phyloP scores from a whole-genome alignment of 192 early-diverging fungal genomes.

The Umbelopsis ramanniana region DNA sequence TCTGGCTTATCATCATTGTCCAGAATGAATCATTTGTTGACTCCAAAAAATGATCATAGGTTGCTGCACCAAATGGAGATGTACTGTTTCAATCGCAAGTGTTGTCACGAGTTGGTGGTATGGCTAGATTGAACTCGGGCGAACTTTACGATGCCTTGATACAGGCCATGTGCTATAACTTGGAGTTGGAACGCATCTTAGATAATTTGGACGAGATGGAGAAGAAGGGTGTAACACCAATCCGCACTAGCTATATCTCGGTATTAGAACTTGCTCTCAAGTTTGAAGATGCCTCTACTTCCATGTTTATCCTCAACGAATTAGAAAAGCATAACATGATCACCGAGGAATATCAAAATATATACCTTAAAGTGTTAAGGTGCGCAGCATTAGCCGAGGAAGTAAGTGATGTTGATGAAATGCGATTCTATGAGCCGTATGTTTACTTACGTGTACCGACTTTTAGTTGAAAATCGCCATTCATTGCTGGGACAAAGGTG shows the following conservation, averaged over 20 bases:
- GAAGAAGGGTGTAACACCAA: constrained; percentile 34
- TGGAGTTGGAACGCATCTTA: constrained; percentile 51
- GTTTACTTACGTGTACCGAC: neutral
- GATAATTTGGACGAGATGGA: constrained; percentile 52
- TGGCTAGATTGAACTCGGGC: neutral
- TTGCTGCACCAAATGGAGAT: constrained; percentile 12
- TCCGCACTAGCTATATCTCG: constrained; percentile 27
- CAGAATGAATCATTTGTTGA: neutral
- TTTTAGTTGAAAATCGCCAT: constrained; percentile 44
- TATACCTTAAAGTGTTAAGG: constrained; percentile 43
- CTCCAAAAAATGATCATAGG: neutral
- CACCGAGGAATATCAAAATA: constrained; percentile 24
- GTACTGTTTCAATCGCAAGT: constrained; percentile 23
- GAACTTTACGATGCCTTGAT: constrained; percentile 45
- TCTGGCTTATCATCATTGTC: neutral
- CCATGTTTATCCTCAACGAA: constrained; percentile 45
- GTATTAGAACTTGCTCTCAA: constrained; percentile 42
- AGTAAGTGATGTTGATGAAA: constrained; percentile 35
- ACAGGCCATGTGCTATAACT: constrained; percentile 42
- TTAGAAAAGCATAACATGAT: constrained; percentile 36
- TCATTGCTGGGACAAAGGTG: constrained; percentile 49
- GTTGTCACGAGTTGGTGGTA: constrained; percentile 12
- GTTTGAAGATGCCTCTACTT: constrained; percentile 36
- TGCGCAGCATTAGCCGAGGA: constrained; percentile 41
- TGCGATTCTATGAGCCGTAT: too few relatives aligned